phyloP scores from a whole-genome alignment of 225 moss, liverwort and hornwort genomes.

The Marchantia polymorpha region DNA sequence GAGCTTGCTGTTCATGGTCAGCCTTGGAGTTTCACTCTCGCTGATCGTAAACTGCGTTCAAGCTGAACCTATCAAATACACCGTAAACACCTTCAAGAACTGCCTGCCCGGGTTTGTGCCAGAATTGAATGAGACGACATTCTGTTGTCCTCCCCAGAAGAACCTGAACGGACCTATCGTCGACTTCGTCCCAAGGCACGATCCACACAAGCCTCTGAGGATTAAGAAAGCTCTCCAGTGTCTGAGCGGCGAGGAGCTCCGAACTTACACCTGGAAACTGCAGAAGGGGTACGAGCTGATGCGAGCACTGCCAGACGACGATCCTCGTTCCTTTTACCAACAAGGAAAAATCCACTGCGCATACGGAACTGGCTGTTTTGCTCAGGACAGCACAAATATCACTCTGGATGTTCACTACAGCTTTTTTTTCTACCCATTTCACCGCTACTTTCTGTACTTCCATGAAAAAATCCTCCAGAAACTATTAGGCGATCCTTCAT shows the following conservation, averaged over 20 bases:
- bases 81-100: neutral
- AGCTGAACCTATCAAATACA: neutral
- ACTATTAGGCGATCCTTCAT: conserved; percentile 44
- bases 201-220: neutral
- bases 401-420: conserved; percentile 40
- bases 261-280: conserved; percentile 43
- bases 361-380: conserved; percentile 48
- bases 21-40: too few relatives aligned
- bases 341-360: conserved; percentile 48
- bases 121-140: neutral
- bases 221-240: neutral
- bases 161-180: neutral
- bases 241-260: neutral
- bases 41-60: neutral
- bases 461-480: conserved; percentile 49
- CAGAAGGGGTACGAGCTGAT: conserved; percentile 42
- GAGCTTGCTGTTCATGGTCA: too few relatives aligned
- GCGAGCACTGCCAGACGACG: conserved; percentile 40
- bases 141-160: neutral
- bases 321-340: conserved; percentile 37
- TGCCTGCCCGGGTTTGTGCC: neutral
- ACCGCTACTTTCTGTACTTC: conserved; percentile 50
- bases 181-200: neutral
- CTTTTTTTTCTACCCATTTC: conserved; percentile 52
- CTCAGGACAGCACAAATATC: conserved; percentile 13